These are phyloP conservation scores for Scopulariopsis brevicaulis DNA, from an alignment of 2,329 filamentous ascomycete species.

Conservation along the genomic window DNA sequence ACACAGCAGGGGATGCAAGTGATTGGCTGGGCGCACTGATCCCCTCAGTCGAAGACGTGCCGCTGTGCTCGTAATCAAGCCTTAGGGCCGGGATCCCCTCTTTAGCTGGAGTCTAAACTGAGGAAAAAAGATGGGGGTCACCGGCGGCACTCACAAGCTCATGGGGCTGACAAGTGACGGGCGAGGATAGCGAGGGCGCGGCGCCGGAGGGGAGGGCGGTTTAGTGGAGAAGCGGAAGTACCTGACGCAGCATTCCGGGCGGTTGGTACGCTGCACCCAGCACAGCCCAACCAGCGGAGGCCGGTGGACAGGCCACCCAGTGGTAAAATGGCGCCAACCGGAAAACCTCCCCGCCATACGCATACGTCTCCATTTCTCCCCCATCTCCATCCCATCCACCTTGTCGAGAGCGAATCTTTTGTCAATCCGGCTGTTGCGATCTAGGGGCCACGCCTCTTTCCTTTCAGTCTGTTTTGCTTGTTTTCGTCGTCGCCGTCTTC, in stretches of 20 bases:
- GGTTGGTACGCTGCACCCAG: background rate
- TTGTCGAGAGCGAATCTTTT: slow-evolving; percentile 6
- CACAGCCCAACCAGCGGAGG: background rate
- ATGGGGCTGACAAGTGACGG: background rate
- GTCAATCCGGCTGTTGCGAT: slow-evolving; percentile 10
- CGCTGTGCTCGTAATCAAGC: background rate
- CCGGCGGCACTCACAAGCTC: background rate
- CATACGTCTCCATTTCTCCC: slow-evolving; percentile 10
- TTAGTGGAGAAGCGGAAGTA: background rate
- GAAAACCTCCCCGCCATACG: slow-evolving; percentile 7
- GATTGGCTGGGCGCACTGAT: background rate
- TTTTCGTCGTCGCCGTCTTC: background rate
- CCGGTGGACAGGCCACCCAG: background rate
- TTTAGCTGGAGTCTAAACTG: background rate
- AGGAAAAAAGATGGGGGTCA: too few relatives aligned
- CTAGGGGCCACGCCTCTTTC: slow-evolving; percentile 10
- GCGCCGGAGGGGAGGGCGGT: background rate
- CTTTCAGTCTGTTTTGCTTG: slow-evolving; percentile 10
- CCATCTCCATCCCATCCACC: slow-evolving; percentile 8
- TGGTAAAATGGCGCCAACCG: background rate
- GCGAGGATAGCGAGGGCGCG: background rate
- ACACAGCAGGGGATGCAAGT: background rate
- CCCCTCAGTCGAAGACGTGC: background rate
- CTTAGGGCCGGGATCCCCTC: background rate
- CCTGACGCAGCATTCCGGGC: background rate